These are phyloP conservation scores for Solanum hybrid DNA, from an alignment of 305 asterid genomes.

Conservation along the genomic window DNA sequence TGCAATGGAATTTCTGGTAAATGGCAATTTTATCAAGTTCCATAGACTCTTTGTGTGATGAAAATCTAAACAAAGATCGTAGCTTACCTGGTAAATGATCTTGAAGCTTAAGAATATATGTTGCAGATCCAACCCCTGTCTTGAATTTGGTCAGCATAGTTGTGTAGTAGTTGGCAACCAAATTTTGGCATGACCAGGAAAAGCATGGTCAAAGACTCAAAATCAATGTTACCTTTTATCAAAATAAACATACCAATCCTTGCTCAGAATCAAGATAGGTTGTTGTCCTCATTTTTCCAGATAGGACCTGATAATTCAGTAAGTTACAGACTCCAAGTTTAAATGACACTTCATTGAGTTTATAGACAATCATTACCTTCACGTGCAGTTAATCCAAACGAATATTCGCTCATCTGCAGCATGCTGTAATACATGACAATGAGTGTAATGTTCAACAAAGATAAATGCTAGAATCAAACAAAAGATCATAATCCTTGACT, in stretches of 20 bases:
- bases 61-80: background rate
- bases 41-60: background rate
- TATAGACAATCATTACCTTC: conserved; percentile 39
- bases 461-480: conserved; percentile 4
- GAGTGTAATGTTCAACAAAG: background rate
- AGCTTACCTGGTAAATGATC: conserved; percentile 59
- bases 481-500: background rate
- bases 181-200: conserved; percentile 66
- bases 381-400: conserved; percentile 72
- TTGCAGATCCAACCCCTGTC: conserved; percentile 92
- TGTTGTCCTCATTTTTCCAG: background rate
- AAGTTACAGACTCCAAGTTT: background rate
- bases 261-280: background rate
- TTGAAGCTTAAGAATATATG: conserved; percentile 41
- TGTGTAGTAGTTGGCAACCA: conserved; percentile 71
- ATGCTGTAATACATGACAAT: conserved; percentile 51
- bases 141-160: conserved; percentile 60
- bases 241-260: conserved; percentile 47
- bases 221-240: background rate
- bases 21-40: background rate
- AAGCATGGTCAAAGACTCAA: conserved; percentile 7
- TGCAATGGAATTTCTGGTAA: background rate
- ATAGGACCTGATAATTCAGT: background rate
- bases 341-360: background rate
- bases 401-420: conserved; percentile 92